Evolutionary conservation across 2,329 filamentous ascomycete species (phyloP), one percentile per base, ranked within the genome.

Genomic region (Pestalotiopsis sp.): DNA sequence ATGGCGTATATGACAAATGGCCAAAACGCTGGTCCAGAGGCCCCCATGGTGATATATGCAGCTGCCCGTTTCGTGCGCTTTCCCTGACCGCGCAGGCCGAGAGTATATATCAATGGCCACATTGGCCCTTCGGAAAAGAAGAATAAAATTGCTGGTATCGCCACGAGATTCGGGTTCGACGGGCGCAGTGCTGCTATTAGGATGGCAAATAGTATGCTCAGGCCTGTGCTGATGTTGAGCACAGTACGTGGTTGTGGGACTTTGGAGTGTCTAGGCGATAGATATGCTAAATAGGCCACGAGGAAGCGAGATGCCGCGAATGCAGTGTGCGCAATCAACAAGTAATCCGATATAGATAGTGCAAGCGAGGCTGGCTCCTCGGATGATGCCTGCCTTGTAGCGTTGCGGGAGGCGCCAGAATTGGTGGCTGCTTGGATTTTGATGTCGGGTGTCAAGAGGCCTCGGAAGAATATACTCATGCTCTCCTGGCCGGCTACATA

Each of bases 41-140:
- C 92, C 64, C 91, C 92, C 77, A 91, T 93, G 1, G 95, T 93
- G 72, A 97, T 90, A 78, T 89, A 93, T 1, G 91, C 92, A 0
- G 92, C 91, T 0, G 92, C 93, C 62, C 91, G 87, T 81, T 97
- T 97, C 4, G 92, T 94, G 72, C 93, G 87, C n/a, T 88, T 86
- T 0, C 94, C 94, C 64, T 97, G 88, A 0, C 94, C 94, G 2
- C 93, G 89, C 69, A 97, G 90, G 3, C 92, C 92, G 13, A 96
- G 86, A 3, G 92, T 90, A 73, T 94, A 94, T 69, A 96, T 90
- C 1, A 95, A 90, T 0, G 94, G 94, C 84, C 93, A 97, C 73
- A 94, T 89, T 65, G 94, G 93, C 0, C 91, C 92, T 78, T 95
- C 93, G 75, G 93, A 94, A 79, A 97, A 94, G 72, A 94, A 91